Evolutionary conservation across 2,329 filamentous ascomycete genomes (phyloP), one percentile per base, ranked within the genome.

Genomic region (Curvularia eragrostidis): DNA sequence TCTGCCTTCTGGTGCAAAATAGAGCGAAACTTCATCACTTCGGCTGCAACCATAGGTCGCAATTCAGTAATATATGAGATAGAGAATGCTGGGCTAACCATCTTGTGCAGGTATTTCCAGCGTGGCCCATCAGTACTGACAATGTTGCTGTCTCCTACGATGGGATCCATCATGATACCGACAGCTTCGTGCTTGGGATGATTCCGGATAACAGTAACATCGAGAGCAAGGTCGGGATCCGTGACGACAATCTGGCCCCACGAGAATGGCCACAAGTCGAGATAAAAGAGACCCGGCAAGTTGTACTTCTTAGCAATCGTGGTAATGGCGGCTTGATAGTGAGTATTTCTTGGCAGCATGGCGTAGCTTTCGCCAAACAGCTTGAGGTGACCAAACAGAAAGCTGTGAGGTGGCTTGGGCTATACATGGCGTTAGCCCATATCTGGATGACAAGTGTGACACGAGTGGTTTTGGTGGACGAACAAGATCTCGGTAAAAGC

Each of bases 261-360:
- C 2, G 69, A 71, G 6, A 78, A 39, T 0, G 81, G 81, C 79
- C 80, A 83, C 2, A 78, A 54, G 58, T 83, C 80, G 4, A 82
- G 50, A 58, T 81, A 82, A 64, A 78, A 82, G 24, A 77, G 59
- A 7, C 70, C 64, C 1, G 70, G 70, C 13, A 76, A 56, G n/a
- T 75, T 63, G 57, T 75, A 75, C 43, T 75, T 67, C 34, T 75
- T 69, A 32, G 70, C 68, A 34, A 81, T 65, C 12, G 73, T 70
- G 1, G 73, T 70, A 19, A 74, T 58, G 36, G 69, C 66, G 19
- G 64, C 65, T 43, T 81, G 78, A 6, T 75, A 72, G 41, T 80
- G 78, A 3, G 62, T 57, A 34, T 73, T 67, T 13, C 56, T 65
- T 1, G 79, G 79, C 30, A 78, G 67, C 7, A 67, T 61, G 3